Percentiles rank a stretch among this genome's conserved stretches.
Evolutionary conservation across 2,329 filamentous ascomycete genomes (phyloP).

Genomic region (Cryphonectria nitschkei): DNA sequence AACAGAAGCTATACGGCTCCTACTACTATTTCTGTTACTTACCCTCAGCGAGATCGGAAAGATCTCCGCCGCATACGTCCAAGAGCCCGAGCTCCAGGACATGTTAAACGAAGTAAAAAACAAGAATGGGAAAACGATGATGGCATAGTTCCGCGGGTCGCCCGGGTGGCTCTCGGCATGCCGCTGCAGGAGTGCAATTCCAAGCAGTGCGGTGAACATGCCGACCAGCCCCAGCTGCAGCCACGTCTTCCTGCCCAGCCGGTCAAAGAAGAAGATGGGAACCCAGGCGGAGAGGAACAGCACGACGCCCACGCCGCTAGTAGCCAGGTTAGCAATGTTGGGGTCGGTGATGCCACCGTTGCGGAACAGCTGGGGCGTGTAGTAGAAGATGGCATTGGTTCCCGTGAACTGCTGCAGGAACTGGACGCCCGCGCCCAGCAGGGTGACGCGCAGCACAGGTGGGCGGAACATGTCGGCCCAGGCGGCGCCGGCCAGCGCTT

Average conservation of each 20-base stretch:
- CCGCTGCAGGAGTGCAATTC: slow-evolving; percentile 36
- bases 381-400: slow-evolving; percentile 39
- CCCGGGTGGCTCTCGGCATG: slow-evolving; percentile 35
- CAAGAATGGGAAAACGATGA: slow-evolving; percentile 37
- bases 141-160: slow-evolving; percentile 34
- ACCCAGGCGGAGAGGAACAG: slow-evolving; percentile 38
- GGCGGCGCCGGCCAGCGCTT: background rate
- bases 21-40: slow-evolving; percentile 20
- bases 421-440: slow-evolving; percentile 37
- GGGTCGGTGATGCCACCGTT: slow-evolving; percentile 59
- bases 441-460: slow-evolving; percentile 36
- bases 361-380: slow-evolving; percentile 34
- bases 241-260: slow-evolving; percentile 39
- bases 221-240: slow-evolving; percentile 37
- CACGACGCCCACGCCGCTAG: slow-evolving; percentile 36
- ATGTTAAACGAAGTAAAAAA: slow-evolving; percentile 40
- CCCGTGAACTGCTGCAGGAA: slow-evolving; percentile 38
- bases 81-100: slow-evolving; percentile 38
- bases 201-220: slow-evolving; percentile 36
- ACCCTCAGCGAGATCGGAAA: slow-evolving; percentile 37
- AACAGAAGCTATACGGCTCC: background rate
- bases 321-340: slow-evolving; percentile 37
- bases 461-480: slow-evolving; percentile 38
- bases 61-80: slow-evolving; percentile 39
- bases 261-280: slow-evolving; percentile 38